Conservation (phyloP, 164 flowering plant genomes). For the Chimonanthus salicifolius region DNA sequence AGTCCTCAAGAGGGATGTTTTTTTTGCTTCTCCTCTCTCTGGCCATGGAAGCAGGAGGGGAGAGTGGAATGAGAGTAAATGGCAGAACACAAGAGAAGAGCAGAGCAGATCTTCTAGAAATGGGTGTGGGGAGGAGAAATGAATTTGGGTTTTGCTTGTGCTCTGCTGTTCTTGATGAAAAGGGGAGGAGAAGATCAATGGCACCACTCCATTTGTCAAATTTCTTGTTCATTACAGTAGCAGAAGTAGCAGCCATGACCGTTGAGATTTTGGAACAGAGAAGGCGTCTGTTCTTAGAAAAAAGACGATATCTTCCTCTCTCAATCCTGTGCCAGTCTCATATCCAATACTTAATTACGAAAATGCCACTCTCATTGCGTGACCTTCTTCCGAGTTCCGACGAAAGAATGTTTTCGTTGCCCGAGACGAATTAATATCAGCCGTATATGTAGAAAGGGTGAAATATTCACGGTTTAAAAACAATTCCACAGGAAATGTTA, state of each 20-base stretch:
- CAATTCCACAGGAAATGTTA: too few species aligned
- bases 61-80: slow-evolving; percentile 27
- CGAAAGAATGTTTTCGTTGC: too few species aligned
- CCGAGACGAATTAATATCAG: too few species aligned
- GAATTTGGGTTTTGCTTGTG: slow-evolving; percentile 16
- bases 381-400: too few species aligned
- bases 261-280: slow-evolving; percentile 8
- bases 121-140: slow-evolving; percentile 27
- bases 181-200: slow-evolving; percentile 13
- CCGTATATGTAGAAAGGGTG: too few species aligned
- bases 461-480: too few species aligned
- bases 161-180: slow-evolving; percentile 7
- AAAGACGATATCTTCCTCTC: neutral
- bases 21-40: slow-evolving; percentile 72
- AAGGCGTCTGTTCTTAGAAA: too few species aligned
- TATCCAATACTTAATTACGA: neutral
- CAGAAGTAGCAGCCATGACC: slow-evolving; percentile 44
- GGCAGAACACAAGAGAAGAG: slow-evolving; percentile 44
- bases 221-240: slow-evolving; percentile 11
- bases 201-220: slow-evolving; percentile 14
- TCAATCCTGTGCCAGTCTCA: slow-evolving; percentile 1
- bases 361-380: too few species aligned
- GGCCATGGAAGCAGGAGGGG: slow-evolving; percentile 44
- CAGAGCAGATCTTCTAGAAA: slow-evolving; percentile 59
- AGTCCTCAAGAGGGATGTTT: slow-evolving; percentile 71